Evolutionary conservation across 805 yeast genomes (phyloP).

Genomic region (Debaryomyces prosopidis): DNA sequence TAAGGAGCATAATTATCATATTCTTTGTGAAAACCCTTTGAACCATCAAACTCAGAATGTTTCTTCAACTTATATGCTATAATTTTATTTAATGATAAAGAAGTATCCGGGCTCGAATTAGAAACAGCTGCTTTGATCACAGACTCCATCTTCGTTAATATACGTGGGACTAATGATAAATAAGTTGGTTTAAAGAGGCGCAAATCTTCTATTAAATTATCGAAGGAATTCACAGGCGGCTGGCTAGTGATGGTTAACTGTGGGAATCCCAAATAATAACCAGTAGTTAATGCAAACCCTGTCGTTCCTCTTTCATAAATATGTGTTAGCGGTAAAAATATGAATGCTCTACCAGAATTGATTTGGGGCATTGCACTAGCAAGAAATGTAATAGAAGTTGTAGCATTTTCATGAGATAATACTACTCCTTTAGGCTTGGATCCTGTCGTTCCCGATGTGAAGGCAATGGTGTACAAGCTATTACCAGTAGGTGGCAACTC

Average conservation of each 20-base stretch:
- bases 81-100: slow-evolving; percentile 17
- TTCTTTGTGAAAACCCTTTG: slow-evolving; percentile 18
- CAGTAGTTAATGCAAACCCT: slow-evolving; percentile 21
- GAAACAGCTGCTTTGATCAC: slow-evolving; percentile 10
- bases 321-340: slow-evolving; percentile 39
- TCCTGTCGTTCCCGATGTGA: slow-evolving; percentile 66
- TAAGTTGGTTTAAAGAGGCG: slow-evolving; percentile 25
- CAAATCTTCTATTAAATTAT: slow-evolving; percentile 30
- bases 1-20: slow-evolving; percentile 18
- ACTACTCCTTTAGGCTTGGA: slow-evolving; percentile 74
- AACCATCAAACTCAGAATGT: slow-evolving; percentile 38
- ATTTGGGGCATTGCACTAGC: slow-evolving; percentile 6
- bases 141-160: slow-evolving; percentile 39
- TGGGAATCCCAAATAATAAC: slow-evolving; percentile 33
- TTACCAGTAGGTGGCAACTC: slow-evolving; percentile 32
- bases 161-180: slow-evolving; percentile 33
- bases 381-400: slow-evolving; percentile 15
- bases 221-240: slow-evolving; percentile 11
- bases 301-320: slow-evolving; percentile 32
- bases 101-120: background rate
- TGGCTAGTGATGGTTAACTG: slow-evolving; percentile 13
- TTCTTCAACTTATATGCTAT: slow-evolving; percentile 18
- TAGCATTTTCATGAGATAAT: slow-evolving; percentile 29
- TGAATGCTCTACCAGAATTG: slow-evolving; percentile 11
- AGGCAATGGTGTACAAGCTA: slow-evolving; percentile 39